These are phyloP conservation scores for Hymenoscyphus fructigenus DNA, from an alignment of 2,329 filamentous ascomycete species.

Conservation along the genomic window DNA sequence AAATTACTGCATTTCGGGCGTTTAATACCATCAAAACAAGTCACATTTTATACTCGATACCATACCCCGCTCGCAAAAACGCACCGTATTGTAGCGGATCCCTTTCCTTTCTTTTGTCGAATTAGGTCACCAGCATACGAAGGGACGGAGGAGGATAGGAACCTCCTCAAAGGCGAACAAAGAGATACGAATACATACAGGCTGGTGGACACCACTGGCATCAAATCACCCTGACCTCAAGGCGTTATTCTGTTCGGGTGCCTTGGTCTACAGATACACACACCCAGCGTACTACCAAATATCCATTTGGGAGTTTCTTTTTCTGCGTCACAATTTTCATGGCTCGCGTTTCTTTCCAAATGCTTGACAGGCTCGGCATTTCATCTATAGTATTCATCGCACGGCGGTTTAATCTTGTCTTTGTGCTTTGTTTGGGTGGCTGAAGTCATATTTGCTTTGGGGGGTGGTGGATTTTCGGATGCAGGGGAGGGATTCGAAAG, in stretches of 20 bases:
- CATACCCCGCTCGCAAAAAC: conserved; percentile 42
- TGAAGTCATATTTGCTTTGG: not conserved
- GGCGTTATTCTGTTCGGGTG: not conserved
- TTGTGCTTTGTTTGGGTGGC: not conserved
- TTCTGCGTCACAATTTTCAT: not conserved
- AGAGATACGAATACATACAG: not conserved
- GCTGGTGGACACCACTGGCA: not conserved
- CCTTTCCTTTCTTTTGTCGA: conserved; percentile 9
- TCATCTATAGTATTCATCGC: not conserved
- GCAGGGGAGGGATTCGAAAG: not conserved
- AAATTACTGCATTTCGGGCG: conserved; percentile 28
- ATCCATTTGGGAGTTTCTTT: not conserved
- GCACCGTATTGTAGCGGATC: not conserved
- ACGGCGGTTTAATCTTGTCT: not conserved
- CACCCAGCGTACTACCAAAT: not conserved
- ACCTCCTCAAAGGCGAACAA: not conserved
- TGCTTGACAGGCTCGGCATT: not conserved
- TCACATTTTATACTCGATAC: conserved; percentile 22
- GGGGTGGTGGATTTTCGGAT: too few species aligned
- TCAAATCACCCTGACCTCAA: not conserved
- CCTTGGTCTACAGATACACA: not conserved
- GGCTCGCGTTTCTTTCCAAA: not conserved
- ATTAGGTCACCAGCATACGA: conserved; percentile 6
- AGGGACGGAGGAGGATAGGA: not conserved
- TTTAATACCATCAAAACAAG: conserved; percentile 22